A percentile compares a stretch with the other conserved stretches of the same genome.
phyloP scores from a whole-genome alignment of 2,329 filamentous ascomycete species.

The Alternaria panax region DNA sequence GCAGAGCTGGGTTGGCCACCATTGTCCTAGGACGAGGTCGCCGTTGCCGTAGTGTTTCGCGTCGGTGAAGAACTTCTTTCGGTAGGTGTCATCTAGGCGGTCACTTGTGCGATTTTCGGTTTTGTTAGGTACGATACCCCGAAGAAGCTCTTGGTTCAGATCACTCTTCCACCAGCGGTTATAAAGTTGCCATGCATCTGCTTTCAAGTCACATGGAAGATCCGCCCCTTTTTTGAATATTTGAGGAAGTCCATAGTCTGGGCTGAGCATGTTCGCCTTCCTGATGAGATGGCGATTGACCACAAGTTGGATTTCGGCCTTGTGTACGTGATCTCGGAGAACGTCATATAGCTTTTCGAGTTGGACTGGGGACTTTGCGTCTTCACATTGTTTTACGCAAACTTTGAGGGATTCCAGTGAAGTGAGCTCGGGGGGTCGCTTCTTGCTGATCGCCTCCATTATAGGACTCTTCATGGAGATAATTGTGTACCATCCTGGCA shows the following conservation, averaged over 20 bases:
- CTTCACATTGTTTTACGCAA: slow-evolving; percentile 30
- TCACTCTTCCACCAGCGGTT: slow-evolving; percentile 53
- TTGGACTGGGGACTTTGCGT: background rate
- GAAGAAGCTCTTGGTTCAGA: slow-evolving; percentile 56
- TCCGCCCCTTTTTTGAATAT: slow-evolving; percentile 48
- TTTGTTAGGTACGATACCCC: slow-evolving; percentile 49
- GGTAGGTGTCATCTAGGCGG: slow-evolving; percentile 27
- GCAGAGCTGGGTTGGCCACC: slow-evolving; percentile 63
- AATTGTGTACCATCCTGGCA: slow-evolving; percentile 25
- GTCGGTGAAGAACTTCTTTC: slow-evolving; percentile 22
- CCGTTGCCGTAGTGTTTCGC: slow-evolving; percentile 52
- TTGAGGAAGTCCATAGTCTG: slow-evolving; percentile 47
- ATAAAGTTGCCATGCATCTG: slow-evolving; percentile 58
- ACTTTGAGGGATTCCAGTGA: slow-evolving; percentile 35
- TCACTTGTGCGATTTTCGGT: slow-evolving; percentile 35
- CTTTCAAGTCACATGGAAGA: slow-evolving; percentile 57
- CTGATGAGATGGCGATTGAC: slow-evolving; percentile 45
- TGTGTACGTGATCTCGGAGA: slow-evolving; percentile 50
- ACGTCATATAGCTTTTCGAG: slow-evolving; percentile 34
- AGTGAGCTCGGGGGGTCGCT: slow-evolving; percentile 19
- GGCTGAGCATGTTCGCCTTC: slow-evolving; percentile 46
- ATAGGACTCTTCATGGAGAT: slow-evolving; percentile 8
- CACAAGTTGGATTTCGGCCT: slow-evolving; percentile 44
- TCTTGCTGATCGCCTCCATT: slow-evolving; percentile 19
- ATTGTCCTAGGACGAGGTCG: slow-evolving; percentile 56